These are phyloP conservation scores for Podaxis sp. DNA, from an alignment of 768 basidiomycete species.

Conservation along the genomic window DNA sequence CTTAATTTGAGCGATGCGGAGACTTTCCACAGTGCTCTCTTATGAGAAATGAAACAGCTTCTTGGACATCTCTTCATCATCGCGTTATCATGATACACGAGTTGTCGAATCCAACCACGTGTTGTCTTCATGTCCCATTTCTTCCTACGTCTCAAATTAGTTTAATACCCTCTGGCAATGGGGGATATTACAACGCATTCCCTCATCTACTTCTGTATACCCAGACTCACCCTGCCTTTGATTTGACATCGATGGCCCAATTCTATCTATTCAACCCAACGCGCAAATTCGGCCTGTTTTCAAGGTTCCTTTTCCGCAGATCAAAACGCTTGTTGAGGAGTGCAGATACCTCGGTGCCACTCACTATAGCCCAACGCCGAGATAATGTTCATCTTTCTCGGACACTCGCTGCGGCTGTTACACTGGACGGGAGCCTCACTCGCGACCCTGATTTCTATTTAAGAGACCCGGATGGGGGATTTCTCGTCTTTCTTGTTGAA, in stretches of 20 bases:
- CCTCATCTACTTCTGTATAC: constrained; percentile 17
- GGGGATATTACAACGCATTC: constrained; percentile 17
- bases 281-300: constrained; percentile 36
- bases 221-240: constrained; percentile 16
- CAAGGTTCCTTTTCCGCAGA: constrained; percentile 29
- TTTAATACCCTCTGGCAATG: constrained; percentile 5
- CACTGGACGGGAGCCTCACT: constrained; percentile 18
- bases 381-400: background rate
- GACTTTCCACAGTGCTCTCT: background rate
- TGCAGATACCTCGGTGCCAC: background rate
- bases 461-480: constrained; percentile 41
- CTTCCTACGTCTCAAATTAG: constrained; percentile 24
- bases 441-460: constrained; percentile 36
- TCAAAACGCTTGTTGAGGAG: constrained; percentile 29
- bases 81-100: constrained; percentile 7
- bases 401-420: constrained; percentile 9
- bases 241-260: constrained; percentile 34
- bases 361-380: constrained; percentile 8
- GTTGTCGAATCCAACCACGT: constrained; percentile 28
- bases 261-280: constrained; percentile 37
- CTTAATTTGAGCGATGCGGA: background rate
- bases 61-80: background rate
- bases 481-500: constrained; percentile 60
- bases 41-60: background rate
- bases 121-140: constrained; percentile 37